Conservation (phyloP, 2,329 filamentous ascomycete species). For the Uncinocarpus reesii region DNA sequence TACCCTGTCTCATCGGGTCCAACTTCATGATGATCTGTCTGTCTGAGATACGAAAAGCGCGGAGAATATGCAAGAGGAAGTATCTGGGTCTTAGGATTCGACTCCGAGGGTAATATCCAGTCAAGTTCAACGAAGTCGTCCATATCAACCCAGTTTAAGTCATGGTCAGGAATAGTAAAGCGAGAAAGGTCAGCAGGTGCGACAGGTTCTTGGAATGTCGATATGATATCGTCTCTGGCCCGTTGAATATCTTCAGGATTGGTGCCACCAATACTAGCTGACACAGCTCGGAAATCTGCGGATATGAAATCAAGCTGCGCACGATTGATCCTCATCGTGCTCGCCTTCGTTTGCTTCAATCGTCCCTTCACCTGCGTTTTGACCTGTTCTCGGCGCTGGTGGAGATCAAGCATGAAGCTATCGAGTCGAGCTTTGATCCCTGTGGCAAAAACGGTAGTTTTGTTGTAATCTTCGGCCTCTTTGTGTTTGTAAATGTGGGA, state of each 20-base stretch:
- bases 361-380: conserved; percentile 66
- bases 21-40: conserved; percentile 79
- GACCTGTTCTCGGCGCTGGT: conserved; percentile 88
- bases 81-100: conserved; percentile 88
- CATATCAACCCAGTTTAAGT: conserved; percentile 97
- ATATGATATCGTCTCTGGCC: conserved; percentile 53
- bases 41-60: conserved; percentile 92
- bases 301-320: conserved; percentile 85
- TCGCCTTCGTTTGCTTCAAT: conserved; percentile 69
- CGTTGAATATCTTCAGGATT: conserved; percentile 62
- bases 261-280: conserved; percentile 75
- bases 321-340: conserved; percentile 89
- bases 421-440: conserved; percentile 94
- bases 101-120: conserved; percentile 84
- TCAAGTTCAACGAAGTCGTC: conserved; percentile 98
- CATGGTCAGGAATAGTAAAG: conserved; percentile 91
- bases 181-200: conserved; percentile 58
- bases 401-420: conserved; percentile 93
- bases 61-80: conserved; percentile 84
- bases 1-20: conserved; percentile 66
- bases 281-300: conserved; percentile 86
- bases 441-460: conserved; percentile 74
- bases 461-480: conserved; percentile 74
- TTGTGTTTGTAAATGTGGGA: conserved; percentile 99
- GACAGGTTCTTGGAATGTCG: conserved; percentile 44